These are phyloP conservation scores for Penicillium janthinellum DNA, from an alignment of 2,329 filamentous ascomycete genomes.

Conservation along the genomic window DNA sequence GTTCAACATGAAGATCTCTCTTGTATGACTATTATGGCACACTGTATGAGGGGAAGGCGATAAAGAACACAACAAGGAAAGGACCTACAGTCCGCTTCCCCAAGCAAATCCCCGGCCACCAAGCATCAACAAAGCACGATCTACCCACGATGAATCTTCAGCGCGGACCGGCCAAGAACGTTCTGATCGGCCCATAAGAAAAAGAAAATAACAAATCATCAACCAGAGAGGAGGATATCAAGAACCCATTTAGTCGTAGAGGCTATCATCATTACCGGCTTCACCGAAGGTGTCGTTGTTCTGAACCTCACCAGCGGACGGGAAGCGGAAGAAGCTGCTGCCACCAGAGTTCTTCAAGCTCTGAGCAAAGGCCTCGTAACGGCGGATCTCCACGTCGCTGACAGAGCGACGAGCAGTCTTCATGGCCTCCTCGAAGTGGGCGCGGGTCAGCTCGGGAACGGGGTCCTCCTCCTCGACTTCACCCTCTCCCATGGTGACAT, in stretches of 20 bases:
- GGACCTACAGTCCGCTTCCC: conserved; percentile 17
- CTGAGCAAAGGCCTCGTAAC: conserved; percentile 97
- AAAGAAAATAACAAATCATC: conserved; percentile 20
- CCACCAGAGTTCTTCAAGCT: conserved; percentile 98
- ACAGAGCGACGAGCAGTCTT: conserved; percentile 89
- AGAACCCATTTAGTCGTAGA: conserved; percentile 75
- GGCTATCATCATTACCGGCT: conserved; percentile 90
- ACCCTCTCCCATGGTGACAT: conserved; percentile 75
- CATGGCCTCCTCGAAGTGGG: conserved; percentile 99
- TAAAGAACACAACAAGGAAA: conserved; percentile 26
- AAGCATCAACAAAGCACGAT: conserved; percentile 20
- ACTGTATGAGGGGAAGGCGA: conserved; percentile 27
- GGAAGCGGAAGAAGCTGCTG: conserved; percentile 98
- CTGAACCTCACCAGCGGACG: conserved; percentile 59
- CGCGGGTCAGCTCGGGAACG: conserved; percentile 91
- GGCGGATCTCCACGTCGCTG: conserved; percentile 93
- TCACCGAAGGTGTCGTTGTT: conserved; percentile 69
- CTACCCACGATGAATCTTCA: conserved; percentile 21
- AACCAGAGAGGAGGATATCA: conserved; percentile 21
- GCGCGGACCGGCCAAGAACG: conserved; percentile 13
- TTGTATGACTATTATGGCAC: conserved; percentile 33
- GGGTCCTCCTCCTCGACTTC: conserved; percentile 72
- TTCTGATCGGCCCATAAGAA: conserved; percentile 12
- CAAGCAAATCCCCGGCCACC: conserved; percentile 19
- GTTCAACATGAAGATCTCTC: conserved; percentile 20